Base-by-base conservation (phyloP, 306 rosid species). In the Quercus aquifolioides region DNA sequence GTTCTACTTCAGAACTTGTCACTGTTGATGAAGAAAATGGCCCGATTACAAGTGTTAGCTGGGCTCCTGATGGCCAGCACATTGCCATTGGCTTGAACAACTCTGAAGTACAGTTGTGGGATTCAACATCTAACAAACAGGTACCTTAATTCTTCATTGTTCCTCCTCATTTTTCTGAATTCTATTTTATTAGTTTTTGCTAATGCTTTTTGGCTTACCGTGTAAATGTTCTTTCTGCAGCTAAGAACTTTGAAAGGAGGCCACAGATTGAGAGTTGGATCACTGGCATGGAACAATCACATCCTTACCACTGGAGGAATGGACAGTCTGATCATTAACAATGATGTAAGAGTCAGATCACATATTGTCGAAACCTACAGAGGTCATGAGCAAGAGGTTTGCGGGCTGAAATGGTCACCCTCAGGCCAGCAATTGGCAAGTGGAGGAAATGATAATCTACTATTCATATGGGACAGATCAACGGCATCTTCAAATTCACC, bases 331-430 rank as follows among this genome's bases (percentile, higher is more conserved):
- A 87, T 93, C 46, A 62, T 93, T 2, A 88, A 91, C 85, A 93
- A 91, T 35, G 97, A 93, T 77, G 94, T 93, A 28, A 87, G 97
- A 88, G 73, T 91, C n/a, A 85, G 97, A 74, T 85, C 88, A 4
- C 94, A 87, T 75, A 80, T 93, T 33, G 87, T 93, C 41, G 96
- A 88, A 64, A 91, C 90, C 49, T 93, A 93, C 81, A 81, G 90
- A 74, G 97, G 96, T 1, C 97, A 93, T 65, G 88, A 76, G n/a
- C 97, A 88, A 78, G 96, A 93, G 74, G 93, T 91, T 0, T 93
- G 97, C 79, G 96, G 97, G 9, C 91, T 93, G 8, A 93, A 89
- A 76, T 93, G 97, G 97, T 93, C 98, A 19, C 79, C 69, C 33
- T 84, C 91, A 21, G 88, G 91, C 1, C 88, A 84, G 64, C 91